Conservation (phyloP, 495 filamentous ascomycete species). For the Penicillium ochrochloron region DNA sequence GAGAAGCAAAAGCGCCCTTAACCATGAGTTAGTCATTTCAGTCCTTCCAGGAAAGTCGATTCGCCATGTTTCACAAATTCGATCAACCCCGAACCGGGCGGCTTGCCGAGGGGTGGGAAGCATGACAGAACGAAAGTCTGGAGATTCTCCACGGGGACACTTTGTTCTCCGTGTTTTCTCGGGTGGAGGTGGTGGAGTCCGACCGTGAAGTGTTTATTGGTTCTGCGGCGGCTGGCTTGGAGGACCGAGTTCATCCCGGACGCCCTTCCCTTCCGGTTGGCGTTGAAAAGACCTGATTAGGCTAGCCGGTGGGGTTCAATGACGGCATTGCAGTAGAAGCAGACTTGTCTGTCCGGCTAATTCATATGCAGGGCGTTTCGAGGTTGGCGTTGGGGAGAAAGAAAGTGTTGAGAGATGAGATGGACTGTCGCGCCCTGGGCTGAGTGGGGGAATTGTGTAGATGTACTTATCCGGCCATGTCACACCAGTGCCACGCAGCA, state of each 20-base stretch:
- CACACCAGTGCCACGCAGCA: neutral
- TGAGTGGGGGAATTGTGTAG: neutral
- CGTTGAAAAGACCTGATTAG: neutral
- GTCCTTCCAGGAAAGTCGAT: neutral
- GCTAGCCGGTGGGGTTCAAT: neutral
- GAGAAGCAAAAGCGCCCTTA: too few species aligned
- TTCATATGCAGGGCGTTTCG: neutral
- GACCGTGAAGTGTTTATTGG: neutral
- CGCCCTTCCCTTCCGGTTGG: slow-evolving; percentile 1
- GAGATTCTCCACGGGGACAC: slow-evolving; percentile 4
- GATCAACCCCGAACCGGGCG: slow-evolving; percentile 6
- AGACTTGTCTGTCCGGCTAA: neutral
- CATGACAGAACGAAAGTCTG: neutral
- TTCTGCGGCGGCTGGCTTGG: neutral
- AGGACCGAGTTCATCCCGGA: neutral
- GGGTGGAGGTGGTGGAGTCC: slow-evolving; percentile 1
- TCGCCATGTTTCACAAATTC: neutral
- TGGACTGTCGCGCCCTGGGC: neutral
- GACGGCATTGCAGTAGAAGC: neutral
- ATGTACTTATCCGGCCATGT: neutral
- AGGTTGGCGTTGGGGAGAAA: neutral
- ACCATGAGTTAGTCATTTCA: neutral
- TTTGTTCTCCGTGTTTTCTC: slow-evolving; percentile 5
- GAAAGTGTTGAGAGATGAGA: neutral
- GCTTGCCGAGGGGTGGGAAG: slow-evolving; percentile 7